These are phyloP conservation scores for Talaromyces stipitatus DNA, from an alignment of 495 filamentous ascomycete species.

Conservation along the genomic window DNA sequence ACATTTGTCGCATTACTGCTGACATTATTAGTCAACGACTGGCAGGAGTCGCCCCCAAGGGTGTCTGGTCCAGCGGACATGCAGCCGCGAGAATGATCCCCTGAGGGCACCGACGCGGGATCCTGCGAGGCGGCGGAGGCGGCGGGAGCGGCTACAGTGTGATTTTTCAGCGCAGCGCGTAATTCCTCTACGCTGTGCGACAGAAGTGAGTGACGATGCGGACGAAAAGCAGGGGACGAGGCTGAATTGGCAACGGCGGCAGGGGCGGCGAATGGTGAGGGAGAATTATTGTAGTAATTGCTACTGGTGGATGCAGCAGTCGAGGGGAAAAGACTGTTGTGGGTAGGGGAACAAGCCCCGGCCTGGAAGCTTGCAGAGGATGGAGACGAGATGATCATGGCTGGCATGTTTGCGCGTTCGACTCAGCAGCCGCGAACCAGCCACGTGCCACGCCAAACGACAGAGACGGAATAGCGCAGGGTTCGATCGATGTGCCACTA, in stretches of 20 bases:
- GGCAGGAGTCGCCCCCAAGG: conserved; percentile 18
- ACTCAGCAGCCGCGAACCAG: background rate
- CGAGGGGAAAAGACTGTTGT: background rate
- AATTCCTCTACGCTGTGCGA: conserved; percentile 37
- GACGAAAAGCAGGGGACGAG: conserved; percentile 11
- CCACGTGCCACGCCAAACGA: conserved; percentile 15
- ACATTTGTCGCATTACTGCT: background rate
- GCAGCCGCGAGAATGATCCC: conserved; percentile 27
- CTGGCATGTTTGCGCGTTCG: background rate
- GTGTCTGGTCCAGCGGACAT: conserved; percentile 27
- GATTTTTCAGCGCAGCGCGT: conserved; percentile 35
- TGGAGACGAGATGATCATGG: conserved; percentile 43
- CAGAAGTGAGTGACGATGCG: conserved; percentile 19
- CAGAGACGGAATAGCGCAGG: conserved; percentile 39
- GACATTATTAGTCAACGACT: background rate
- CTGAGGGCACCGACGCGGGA: conserved; percentile 32
- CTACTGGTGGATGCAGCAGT: conserved; percentile 4
- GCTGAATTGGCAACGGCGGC: conserved; percentile 5
- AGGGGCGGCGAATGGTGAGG: conserved; percentile 6
- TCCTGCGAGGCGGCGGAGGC: conserved; percentile 5
- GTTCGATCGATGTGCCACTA: conserved; percentile 15
- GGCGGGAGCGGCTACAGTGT: conserved; percentile 26
- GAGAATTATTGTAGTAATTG: conserved; percentile 17
- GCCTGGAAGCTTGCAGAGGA: conserved; percentile 30
- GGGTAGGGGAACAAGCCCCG: background rate